These are phyloP conservation scores for Ceratobasidium sp. DNA, from an alignment of 1,284 basidiomycete species.

Conservation along the genomic window DNA sequence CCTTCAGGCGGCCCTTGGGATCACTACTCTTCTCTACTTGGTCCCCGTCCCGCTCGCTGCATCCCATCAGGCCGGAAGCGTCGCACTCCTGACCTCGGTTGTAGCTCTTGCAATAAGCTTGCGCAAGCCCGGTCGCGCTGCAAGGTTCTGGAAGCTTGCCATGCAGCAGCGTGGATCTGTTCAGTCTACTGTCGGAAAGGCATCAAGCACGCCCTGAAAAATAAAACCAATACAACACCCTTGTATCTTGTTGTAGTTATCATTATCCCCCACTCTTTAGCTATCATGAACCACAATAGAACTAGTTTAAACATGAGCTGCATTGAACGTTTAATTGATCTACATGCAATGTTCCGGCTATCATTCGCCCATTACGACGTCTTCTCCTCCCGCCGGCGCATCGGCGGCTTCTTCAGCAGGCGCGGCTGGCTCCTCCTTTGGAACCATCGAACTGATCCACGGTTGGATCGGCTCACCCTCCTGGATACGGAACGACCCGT, in stretches of 20 bases:
- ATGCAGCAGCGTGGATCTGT: not conserved
- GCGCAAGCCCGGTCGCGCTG: slow-evolving; percentile 72
- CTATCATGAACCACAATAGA: slow-evolving; percentile 18
- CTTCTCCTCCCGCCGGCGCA: slow-evolving; percentile 57
- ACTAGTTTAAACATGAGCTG: slow-evolving; percentile 25
- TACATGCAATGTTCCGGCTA: slow-evolving; percentile 41
- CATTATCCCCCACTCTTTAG: slow-evolving; percentile 35
- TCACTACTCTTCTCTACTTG: slow-evolving; percentile 90
- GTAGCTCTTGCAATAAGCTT: slow-evolving; percentile 78
- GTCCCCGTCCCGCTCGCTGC: slow-evolving; percentile 94
- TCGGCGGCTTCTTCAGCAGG: slow-evolving; percentile 46
- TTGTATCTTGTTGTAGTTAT: slow-evolving; percentile 25
- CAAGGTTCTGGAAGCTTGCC: slow-evolving; percentile 65
- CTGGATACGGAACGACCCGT: slow-evolving; percentile 76
- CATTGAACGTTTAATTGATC: slow-evolving; percentile 39
- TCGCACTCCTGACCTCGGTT: slow-evolving; percentile 86
- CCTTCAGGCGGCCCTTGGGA: slow-evolving; percentile 87
- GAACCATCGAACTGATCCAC: slow-evolving; percentile 74
- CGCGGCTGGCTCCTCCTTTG: slow-evolving; percentile 59
- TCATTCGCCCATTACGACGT: slow-evolving; percentile 81
- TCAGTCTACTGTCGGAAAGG: not conserved
- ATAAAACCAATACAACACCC: not conserved
- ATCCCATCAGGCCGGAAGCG: slow-evolving; percentile 93
- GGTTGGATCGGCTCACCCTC: slow-evolving; percentile 77
- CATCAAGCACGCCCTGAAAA: not conserved